phyloP scores from a whole-genome alignment of 331 rosid species.

The Quercus lobata region DNA sequence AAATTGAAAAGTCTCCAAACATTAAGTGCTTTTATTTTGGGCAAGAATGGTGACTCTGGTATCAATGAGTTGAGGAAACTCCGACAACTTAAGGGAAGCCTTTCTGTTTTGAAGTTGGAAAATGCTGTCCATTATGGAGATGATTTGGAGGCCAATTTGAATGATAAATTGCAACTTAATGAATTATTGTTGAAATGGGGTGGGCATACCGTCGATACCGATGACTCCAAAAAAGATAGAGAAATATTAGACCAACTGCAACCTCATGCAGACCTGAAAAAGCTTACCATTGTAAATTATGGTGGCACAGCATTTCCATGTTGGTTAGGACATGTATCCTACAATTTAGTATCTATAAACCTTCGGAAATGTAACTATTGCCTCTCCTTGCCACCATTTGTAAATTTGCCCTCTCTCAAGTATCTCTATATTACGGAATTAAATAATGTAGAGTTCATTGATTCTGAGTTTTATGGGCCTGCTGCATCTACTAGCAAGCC shows the following conservation, averaged over 20 bases:
- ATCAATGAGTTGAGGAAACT: background rate
- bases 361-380: constrained; percentile 13
- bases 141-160: constrained; percentile 1
- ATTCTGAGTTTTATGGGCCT: constrained; percentile 1
- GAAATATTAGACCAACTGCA: background rate
- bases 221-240: background rate
- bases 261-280: background rate
- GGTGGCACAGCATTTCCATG: constrained; percentile 19
- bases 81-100: background rate
- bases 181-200: constrained; percentile 13
- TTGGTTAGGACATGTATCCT: constrained; percentile 15
- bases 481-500: background rate
- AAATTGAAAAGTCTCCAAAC: background rate
- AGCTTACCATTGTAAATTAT: background rate
- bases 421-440: constrained; percentile 10
- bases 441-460: constrained; percentile 4
- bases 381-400: constrained; percentile 20
- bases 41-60: background rate
- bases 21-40: background rate
- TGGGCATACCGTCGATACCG: background rate
- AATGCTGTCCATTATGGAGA: background rate
- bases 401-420: constrained; percentile 20
- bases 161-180: background rate
- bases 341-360: background rate
- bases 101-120: background rate